Evolutionary conservation across 2,329 filamentous ascomycete genomes (phyloP), one percentile per base, ranked within the genome.

Genomic region (Trichophyton benhamiae): DNA sequence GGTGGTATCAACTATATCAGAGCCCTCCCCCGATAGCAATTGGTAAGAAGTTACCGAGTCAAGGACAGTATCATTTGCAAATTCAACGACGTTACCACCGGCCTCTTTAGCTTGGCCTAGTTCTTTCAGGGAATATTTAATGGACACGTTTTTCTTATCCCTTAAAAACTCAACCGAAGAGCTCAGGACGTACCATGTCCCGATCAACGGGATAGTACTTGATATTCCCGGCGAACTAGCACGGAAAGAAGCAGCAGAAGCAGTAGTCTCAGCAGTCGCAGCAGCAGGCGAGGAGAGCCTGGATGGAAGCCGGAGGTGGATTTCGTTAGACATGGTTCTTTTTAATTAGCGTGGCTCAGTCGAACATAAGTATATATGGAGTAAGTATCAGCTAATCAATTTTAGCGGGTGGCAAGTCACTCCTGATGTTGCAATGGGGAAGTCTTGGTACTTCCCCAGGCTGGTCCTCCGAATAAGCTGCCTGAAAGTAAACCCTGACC

Each of bases 11-110:
- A 55, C n/a, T 6, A 17, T 17, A n/a, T 55, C 52, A 36, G 13
- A 20, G n/a, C 8, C 52, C n/a, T 36, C 48, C 27, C 48, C 52
- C 25, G 52, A 55, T 8, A 22, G 11, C 4, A 27, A 33, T 27
- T 55, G 52, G 52, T 55, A 55, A 7, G 52, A 36, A 36, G 52
- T n/a, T 55, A 55, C 52, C 52, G 52, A 55, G 20, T 55, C 33
- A n/a, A 55, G 30, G 30, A 36, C 52, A 36, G 27, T 13, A 20
- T 55, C 52, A 7, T 55, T 36, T 33, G 52, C n/a, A 36, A 55
- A 55, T 9, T 55, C 52, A 55, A 55, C 52, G 27, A 33, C 33
- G 52, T 11, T 30, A 55, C 30, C 13, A 27, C 17, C 20, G 6
- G 27, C 15, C 13, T 55, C 52, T 20, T 7, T 33, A 11, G 30